Evolutionary conservation across 371 early-diverging fungal species (phyloP), one percentile per base, ranked within the genome.

Genomic region (Mortierella polycephala): DNA sequence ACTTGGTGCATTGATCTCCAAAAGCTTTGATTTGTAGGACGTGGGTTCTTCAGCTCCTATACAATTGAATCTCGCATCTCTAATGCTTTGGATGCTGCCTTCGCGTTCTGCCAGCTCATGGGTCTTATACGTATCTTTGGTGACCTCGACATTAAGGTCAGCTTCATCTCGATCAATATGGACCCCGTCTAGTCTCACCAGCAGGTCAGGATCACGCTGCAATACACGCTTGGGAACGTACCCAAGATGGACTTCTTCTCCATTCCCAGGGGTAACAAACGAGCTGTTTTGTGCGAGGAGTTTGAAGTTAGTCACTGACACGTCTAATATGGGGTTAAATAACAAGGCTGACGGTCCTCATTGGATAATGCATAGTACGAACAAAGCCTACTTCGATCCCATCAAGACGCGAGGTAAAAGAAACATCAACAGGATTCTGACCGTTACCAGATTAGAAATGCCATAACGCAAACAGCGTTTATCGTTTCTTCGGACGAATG

Each of bases 1-100:
- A n/a, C 57, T 77, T 45, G 79, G 79, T 41, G 79, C 79, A n/a
- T 45, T 77, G 14, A 44, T 77, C 47, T 77, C 57, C 53, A 64
- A 71, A 23, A 66, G 56, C 14, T 46, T 62, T 16, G 79, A 77
- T 45, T 49, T 77, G 42, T 66, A 72, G 12, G 79, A 77, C 21
- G 72, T 74, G 69, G 30, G 59, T 41, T 1, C 8, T 13, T 12
- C 14, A 13, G 14, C 23, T n/a, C 41, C 21, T 13, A n/a, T n/a
- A n/a, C n/a, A n/a, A n/a, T n/a, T n/a, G n/a, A n/a, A n/a, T n/a
- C n/a, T n/a, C n/a, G n/a, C n/a, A n/a, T n/a, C n/a, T n/a, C n/a
- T n/a, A n/a, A n/a, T n/a, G n/a, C 13, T 16, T 10, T 11, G 16
- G 23, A n/a, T n/a, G n/a, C 37, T n/a, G 39, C 52, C 40, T 8